phyloP scores from a whole-genome alignment of 2,329 filamentous ascomycete genomes.

The Fusarium robinianum region DNA sequence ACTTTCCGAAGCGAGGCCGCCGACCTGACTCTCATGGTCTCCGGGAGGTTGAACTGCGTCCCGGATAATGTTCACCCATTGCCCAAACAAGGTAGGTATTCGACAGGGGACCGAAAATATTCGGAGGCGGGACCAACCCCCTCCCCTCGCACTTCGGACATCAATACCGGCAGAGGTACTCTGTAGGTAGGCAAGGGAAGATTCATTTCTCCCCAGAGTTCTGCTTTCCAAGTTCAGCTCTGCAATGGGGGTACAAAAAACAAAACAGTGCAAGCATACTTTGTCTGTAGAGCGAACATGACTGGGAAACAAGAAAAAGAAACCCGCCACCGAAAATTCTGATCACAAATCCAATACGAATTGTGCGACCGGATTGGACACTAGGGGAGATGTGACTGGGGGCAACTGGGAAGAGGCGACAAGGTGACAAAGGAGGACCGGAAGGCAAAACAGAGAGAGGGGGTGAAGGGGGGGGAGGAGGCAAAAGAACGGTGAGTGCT shows the following conservation, averaged over 20 bases:
- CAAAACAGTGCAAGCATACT: no score
- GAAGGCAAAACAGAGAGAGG: slow-evolving; percentile 1
- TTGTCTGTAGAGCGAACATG: no score
- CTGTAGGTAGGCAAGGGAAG: slow-evolving; percentile 6
- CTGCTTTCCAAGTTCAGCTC: slow-evolving; percentile 19
- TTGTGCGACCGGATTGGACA: slow-evolving; percentile 18
- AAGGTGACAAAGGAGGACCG: slow-evolving; percentile 1
- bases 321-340: slow-evolving; percentile 13
- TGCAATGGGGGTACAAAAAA: no score
- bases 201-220: no score
- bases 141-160: slow-evolving; percentile 4
- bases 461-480: no score
- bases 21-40: slow-evolving; percentile 7
- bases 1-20: slow-evolving; percentile 15
- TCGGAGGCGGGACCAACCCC: slow-evolving; percentile 19
- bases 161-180: not conserved
- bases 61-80: slow-evolving; percentile 17
- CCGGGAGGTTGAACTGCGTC: slow-evolving; percentile 13
- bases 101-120: slow-evolving; percentile 22
- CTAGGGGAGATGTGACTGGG: slow-evolving; percentile 1
- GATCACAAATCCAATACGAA: slow-evolving; percentile 11
- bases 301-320: slow-evolving; percentile 22
- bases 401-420: no score
- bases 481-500: no score
- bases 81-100: slow-evolving; percentile 2